Percentiles rank a stretch among this genome's conserved stretches.
phyloP scores from a whole-genome alignment of 352 stramenopile species.

The Phytophthora constricta region DNA sequence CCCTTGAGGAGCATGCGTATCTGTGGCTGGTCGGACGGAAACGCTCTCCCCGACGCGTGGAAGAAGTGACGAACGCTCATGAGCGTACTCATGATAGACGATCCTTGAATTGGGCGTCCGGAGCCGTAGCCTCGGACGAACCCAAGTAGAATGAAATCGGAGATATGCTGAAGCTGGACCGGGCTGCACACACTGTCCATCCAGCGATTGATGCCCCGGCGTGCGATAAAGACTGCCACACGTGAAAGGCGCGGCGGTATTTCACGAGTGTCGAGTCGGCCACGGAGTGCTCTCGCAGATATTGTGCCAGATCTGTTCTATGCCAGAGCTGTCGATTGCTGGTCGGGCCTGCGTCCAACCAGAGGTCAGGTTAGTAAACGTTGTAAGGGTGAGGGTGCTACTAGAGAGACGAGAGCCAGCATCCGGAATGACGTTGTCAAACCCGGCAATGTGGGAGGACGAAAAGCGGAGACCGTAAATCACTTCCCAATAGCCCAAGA shows the following conservation, averaged over 20 bases:
- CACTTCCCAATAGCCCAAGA: constrained; percentile 1
- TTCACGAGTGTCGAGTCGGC: no score
- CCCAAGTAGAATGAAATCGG: constrained; percentile 1
- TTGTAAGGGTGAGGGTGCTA: neutral
- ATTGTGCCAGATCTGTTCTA: no score
- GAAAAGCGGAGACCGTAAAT: constrained; percentile 1
- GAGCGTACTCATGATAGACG: neutral
- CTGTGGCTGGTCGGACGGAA: neutral
- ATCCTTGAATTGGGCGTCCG: neutral
- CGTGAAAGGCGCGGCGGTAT: no score
- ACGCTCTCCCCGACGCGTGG: neutral
- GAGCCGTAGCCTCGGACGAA: neutral
- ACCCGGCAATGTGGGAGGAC: neutral
- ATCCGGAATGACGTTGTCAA: neutral
- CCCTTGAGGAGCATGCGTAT: constrained; percentile 3
- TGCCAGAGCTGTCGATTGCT: no score
- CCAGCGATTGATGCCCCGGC: no score
- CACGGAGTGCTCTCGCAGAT: no score
- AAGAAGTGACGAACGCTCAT: neutral
- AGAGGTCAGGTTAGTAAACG: neutral
- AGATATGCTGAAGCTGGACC: neutral
- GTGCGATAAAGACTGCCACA: no score
- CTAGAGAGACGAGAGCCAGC: neutral
- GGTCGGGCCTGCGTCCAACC: neutral
- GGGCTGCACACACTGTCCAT: no score